Evolutionary conservation across 306 rosid genomes (phyloP).

Genomic region (Bauhinia variegata): DNA sequence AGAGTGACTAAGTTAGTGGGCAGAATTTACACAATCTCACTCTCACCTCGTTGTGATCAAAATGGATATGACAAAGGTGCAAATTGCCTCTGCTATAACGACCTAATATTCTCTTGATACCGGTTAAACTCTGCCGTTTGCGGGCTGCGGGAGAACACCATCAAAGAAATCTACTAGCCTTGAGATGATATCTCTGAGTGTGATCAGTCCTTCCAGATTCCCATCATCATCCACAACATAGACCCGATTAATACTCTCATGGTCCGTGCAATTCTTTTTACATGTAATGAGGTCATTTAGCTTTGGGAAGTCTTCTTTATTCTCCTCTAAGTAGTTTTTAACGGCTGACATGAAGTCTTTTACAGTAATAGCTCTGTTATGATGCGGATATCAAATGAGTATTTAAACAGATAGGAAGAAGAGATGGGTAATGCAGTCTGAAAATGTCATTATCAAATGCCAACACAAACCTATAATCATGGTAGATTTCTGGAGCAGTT

Average conservation of each 20-base stretch:
- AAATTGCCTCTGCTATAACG: conserved; percentile 39
- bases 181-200: conserved; percentile 90
- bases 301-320: conserved; percentile 49
- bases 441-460: conserved; percentile 10
- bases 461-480: conserved; percentile 68
- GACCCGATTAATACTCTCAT: conserved; percentile 66
- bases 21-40: conserved; percentile 41
- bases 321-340: conserved; percentile 64
- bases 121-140: conserved; percentile 71
- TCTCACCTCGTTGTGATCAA: conserved; percentile 20
- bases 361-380: conserved; percentile 75
- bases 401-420: conserved; percentile 9
- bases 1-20: conserved; percentile 28
- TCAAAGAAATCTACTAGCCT: conserved; percentile 96
- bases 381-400: conserved; percentile 35
- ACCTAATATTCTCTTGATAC: conserved; percentile 23
- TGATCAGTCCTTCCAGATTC: conserved; percentile 78
- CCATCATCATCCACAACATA: conserved; percentile 78
- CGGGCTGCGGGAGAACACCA: conserved; percentile 88
- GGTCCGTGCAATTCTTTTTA: conserved; percentile 65
- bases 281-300: conserved; percentile 63
- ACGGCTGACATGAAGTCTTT: conserved; percentile 85
- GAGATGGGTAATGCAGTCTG: not conserved
- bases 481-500: conserved; percentile 92
- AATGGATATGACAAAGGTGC: conserved; percentile 43